phyloP scores from a whole-genome alignment of 352 stramenopile genomes.

The Globisporangium recalcitrans region DNA sequence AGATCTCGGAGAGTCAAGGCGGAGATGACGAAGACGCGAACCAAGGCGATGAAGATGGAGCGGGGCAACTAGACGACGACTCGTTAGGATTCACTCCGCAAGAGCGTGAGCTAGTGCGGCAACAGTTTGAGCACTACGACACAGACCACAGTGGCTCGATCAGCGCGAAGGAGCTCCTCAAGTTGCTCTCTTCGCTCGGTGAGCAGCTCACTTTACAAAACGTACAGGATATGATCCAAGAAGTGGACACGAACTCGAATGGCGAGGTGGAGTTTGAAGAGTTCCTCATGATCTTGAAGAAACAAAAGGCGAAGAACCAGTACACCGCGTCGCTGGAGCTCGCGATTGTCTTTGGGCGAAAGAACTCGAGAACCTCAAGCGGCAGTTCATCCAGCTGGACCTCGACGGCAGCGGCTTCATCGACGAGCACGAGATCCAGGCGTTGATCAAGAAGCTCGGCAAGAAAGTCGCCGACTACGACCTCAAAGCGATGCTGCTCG shows the following conservation, averaged over 20 bases:
- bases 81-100: constrained; percentile 34
- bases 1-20: background rate
- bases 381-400: constrained; percentile 66
- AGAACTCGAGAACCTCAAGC: constrained; percentile 62
- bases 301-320: constrained; percentile 57
- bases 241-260: constrained; percentile 53
- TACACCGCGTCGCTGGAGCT: constrained; percentile 62
- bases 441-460: constrained; percentile 57
- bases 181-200: constrained; percentile 50
- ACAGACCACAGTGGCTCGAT: constrained; percentile 59
- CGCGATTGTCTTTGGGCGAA: constrained; percentile 55
- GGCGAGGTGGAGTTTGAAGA: constrained; percentile 67
- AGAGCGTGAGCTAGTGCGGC: constrained; percentile 35
- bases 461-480: constrained; percentile 40
- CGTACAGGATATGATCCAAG: constrained; percentile 48
- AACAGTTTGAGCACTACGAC: constrained; percentile 63
- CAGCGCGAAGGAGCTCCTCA: constrained; percentile 47
- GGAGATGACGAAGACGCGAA: background rate
- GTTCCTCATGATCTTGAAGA: constrained; percentile 52
- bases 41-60: constrained; percentile 11
- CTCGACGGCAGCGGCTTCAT: constrained; percentile 61
- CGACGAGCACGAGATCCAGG: constrained; percentile 58
- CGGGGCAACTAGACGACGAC: constrained; percentile 14
- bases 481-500: constrained; percentile 46
- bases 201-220: constrained; percentile 57